phyloP scores from a whole-genome alignment of 371 early-diverging fungal genomes.

The Conidiobolus incongruus region DNA sequence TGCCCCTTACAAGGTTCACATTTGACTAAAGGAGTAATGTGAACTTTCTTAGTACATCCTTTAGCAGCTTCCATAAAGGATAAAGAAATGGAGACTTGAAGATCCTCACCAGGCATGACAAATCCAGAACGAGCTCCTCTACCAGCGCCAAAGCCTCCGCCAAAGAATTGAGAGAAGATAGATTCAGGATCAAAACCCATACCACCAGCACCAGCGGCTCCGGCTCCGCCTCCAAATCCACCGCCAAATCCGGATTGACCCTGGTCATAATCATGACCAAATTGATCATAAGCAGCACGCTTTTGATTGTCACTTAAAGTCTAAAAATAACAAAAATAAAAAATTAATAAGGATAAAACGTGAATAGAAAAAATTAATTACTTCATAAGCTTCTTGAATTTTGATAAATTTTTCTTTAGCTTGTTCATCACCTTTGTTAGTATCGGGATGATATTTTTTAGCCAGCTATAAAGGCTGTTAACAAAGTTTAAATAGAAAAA shows the following conservation, averaged over 20 bases:
- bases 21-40: slow-evolving; percentile 27
- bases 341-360: too few relatives aligned
- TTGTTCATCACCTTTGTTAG: slow-evolving; percentile 58
- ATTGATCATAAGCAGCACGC: slow-evolving; percentile 73
- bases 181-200: slow-evolving; percentile 35
- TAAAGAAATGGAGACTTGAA: slow-evolving; percentile 16
- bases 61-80: slow-evolving; percentile 77
- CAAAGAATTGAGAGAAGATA: slow-evolving; percentile 46
- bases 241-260: slow-evolving; percentile 23
- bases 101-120: slow-evolving; percentile 14
- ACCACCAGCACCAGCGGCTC: too few relatives aligned
- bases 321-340: slow-evolving; percentile 7
- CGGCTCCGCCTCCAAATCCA: slow-evolving; percentile 16
- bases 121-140: slow-evolving; percentile 16
- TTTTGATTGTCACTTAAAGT: slow-evolving; percentile 78
- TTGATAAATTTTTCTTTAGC: slow-evolving; percentile 89
- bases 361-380: slow-evolving; percentile 6
- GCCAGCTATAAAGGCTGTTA: too few relatives aligned
- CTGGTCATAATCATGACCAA: slow-evolving; percentile 43
- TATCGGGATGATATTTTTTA: slow-evolving; percentile 90
- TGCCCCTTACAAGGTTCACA: slow-evolving; percentile 60
- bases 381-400: slow-evolving; percentile 88
- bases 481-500: too few relatives aligned
- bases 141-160: slow-evolving; percentile 28
- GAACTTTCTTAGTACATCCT: slow-evolving; percentile 38